Conservation (phyloP, 2,329 filamentous ascomycete species). For the Curvularia sp. region DNA sequence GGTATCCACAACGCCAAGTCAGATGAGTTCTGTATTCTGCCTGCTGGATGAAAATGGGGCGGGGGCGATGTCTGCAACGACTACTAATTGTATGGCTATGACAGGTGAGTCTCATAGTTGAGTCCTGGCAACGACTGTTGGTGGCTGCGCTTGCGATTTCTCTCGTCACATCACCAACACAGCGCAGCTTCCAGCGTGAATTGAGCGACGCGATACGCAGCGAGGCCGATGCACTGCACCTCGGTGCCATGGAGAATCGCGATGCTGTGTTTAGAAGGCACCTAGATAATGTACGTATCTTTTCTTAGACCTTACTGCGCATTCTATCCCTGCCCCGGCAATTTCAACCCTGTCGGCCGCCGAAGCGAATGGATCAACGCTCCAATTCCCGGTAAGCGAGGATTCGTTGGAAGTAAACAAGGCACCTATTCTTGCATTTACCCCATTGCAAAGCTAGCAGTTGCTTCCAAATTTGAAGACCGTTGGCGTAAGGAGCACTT, state of each 20-base stretch:
- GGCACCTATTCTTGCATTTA: slow-evolving; percentile 6
- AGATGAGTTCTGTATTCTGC: background rate
- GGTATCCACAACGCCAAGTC: background rate
- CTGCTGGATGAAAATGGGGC: background rate
- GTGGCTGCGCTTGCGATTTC: background rate
- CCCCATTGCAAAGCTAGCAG: background rate
- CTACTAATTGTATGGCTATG: background rate
- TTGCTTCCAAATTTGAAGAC: background rate
- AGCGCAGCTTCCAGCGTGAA: background rate
- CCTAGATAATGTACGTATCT: background rate
- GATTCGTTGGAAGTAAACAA: slow-evolving; percentile 1
- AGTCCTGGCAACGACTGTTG: background rate
- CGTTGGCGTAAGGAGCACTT: background rate
- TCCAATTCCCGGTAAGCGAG: background rate
- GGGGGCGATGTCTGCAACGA: too few relatives aligned
- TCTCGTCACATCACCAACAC: background rate
- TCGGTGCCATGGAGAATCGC: background rate
- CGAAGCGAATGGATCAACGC: slow-evolving; percentile 4
- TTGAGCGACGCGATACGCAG: background rate
- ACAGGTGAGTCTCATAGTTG: background rate
- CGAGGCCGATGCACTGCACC: background rate
- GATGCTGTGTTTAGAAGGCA: background rate
- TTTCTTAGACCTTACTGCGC: slow-evolving; percentile 16
- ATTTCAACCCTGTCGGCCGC: slow-evolving; percentile 2
- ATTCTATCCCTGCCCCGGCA: background rate